phyloP scores from a whole-genome alignment of 1,284 basidiomycete species.

The Cutaneotrichosporon arboriforme region DNA sequence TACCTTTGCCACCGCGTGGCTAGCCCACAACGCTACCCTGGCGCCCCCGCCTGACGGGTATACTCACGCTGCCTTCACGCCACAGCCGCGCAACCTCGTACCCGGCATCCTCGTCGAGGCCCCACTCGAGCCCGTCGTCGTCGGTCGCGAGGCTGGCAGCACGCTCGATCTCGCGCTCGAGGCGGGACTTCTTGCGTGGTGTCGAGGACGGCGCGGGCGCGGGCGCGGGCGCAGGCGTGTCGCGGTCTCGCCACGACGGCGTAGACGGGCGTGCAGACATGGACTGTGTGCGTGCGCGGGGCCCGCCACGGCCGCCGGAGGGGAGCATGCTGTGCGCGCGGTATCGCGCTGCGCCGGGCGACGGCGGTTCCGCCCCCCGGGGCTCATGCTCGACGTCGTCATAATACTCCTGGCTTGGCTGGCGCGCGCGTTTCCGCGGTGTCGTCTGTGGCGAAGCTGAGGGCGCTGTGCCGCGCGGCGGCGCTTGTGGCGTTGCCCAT shows the following conservation, averaged over 20 bases:
- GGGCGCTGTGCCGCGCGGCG: not conserved
- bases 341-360: no score
- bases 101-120: conserved; percentile 35
- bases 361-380: no score
- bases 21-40: not conserved
- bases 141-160: conserved; percentile 7
- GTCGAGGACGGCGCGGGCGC: not conserved
- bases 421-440: not conserved
- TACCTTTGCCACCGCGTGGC: no score
- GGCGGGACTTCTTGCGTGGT: conserved; percentile 13
- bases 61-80: conserved; percentile 32
- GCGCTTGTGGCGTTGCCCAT: not conserved
- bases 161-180: conserved; percentile 14
- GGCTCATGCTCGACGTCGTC: no score
- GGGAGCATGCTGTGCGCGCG: no score
- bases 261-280: not conserved
- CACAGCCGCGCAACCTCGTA: conserved; percentile 26
- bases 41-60: no score
- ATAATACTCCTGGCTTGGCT: not conserved
- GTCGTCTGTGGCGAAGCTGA: not conserved
- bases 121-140: conserved; percentile 36
- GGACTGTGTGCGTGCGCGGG: not conserved
- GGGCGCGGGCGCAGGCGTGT: not conserved
- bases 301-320: no score
- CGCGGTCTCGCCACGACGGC: not conserved